phyloP scores from a whole-genome alignment of 208 protist species.

The Leishmania turanica region DNA sequence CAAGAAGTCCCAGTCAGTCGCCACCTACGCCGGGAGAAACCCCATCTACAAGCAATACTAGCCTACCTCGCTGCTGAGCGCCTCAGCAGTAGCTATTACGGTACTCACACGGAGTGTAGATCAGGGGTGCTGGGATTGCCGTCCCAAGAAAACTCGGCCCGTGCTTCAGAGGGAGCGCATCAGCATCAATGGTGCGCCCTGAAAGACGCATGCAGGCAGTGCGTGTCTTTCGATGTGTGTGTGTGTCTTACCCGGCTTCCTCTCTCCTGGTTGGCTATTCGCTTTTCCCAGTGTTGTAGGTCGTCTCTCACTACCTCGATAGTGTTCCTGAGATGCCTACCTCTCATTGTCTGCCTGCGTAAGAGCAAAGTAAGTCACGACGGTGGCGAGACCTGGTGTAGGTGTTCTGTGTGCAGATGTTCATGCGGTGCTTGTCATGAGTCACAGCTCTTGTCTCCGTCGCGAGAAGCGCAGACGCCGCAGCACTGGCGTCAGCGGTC shows the following conservation, averaged over 20 bases:
- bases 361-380: neutral
- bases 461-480: neutral
- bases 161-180: neutral
- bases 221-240: neutral
- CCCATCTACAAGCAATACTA: constrained; percentile 59
- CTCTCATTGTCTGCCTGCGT: neutral
- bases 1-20: constrained; percentile 14
- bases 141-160: neutral
- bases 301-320: neutral
- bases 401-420: too few species aligned
- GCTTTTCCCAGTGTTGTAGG: neutral
- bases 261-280: constrained; percentile 1
- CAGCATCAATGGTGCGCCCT: neutral
- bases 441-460: neutral
- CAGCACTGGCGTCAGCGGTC: neutral
- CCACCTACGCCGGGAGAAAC: constrained; percentile 25
- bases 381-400: neutral
- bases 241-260: neutral
- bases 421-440: neutral
- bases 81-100: neutral
- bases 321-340: neutral
- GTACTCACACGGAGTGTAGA: neutral
- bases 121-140: neutral
- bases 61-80: neutral
- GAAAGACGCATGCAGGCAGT: neutral